Percentiles rank a stretch among this genome's conserved stretches.
phyloP scores from a whole-genome alignment of 2,329 filamentous ascomycete species.

The Aspergillus cejpii region DNA sequence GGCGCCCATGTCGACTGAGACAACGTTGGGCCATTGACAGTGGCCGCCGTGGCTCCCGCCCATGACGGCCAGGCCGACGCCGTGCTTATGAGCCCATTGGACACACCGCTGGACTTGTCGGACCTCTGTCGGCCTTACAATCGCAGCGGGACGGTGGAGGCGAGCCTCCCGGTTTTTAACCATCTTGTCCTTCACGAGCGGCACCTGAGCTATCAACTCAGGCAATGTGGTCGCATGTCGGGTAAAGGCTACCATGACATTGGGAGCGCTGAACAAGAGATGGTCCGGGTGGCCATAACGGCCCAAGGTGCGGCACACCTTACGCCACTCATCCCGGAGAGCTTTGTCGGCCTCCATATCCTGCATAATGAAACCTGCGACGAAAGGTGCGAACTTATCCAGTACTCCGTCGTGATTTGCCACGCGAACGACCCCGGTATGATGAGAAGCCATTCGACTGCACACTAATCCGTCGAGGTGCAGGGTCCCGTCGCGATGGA shows the following conservation, averaged over 20 bases:
- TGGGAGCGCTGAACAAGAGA: slow-evolving; percentile 47
- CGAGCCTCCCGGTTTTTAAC: slow-evolving; percentile 45
- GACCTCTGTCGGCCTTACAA: slow-evolving; percentile 45
- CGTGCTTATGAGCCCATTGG: slow-evolving; percentile 49
- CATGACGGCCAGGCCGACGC: slow-evolving; percentile 45
- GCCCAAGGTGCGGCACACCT: slow-evolving; percentile 47
- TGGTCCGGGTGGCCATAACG: slow-evolving; percentile 33
- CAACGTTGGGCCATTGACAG: slow-evolving; percentile 48
- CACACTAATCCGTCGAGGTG: slow-evolving; percentile 46
- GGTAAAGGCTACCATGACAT: slow-evolving; percentile 49
- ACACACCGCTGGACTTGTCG: slow-evolving; percentile 51
- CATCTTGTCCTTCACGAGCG: slow-evolving; percentile 15
- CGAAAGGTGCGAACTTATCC: slow-evolving; percentile 49
- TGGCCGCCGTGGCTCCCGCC: slow-evolving; percentile 57
- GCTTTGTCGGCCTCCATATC: slow-evolving; percentile 27
- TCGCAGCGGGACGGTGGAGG: slow-evolving; percentile 38
- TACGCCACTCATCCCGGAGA: slow-evolving; percentile 43
- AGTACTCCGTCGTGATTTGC: slow-evolving; percentile 42
- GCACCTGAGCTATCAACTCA: slow-evolving; percentile 42
- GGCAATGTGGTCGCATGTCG: slow-evolving; percentile 40
- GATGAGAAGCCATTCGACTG: slow-evolving; percentile 44
- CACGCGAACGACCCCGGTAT: slow-evolving; percentile 42
- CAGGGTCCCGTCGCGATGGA: slow-evolving; percentile 48
- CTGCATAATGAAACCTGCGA: slow-evolving; percentile 43
- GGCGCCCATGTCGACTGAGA: slow-evolving; percentile 53